Evolutionary conservation across 352 stramenopile genomes (phyloP).

Genomic region (Phytophthora sansomeana): DNA sequence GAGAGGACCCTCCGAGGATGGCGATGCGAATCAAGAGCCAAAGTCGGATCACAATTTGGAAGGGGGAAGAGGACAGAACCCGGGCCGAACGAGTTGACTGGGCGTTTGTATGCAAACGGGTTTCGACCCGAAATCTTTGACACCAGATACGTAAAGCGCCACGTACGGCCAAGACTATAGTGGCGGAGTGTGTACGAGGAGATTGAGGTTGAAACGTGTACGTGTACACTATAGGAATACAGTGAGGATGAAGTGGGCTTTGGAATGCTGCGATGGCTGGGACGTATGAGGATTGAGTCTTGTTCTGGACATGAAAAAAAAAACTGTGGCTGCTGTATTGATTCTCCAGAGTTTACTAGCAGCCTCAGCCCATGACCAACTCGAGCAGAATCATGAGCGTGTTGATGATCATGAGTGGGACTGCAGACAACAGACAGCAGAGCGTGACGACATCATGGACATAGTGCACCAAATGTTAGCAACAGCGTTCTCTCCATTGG

Average conservation of each 20-base stretch:
- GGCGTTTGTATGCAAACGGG: conserved; percentile 29
- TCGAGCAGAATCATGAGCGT: conserved; percentile 84
- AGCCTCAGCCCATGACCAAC: conserved; percentile 70
- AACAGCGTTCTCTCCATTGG: conserved; percentile 1
- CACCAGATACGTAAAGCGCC: conserved; percentile 6
- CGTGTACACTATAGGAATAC: neutral
- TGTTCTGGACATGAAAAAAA: neutral
- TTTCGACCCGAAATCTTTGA: conserved; percentile 36
- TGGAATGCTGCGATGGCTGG: neutral
- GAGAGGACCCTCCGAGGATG: neutral
- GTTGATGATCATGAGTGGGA: conserved; percentile 87
- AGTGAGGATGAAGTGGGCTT: too few species aligned
- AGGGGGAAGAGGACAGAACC: conserved; percentile 29
- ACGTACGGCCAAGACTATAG: too few species aligned
- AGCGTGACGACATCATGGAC: neutral
- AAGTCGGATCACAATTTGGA: conserved; percentile 26
- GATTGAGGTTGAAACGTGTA: too few species aligned
- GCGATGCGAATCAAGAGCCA: conserved; percentile 39
- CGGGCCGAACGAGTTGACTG: conserved; percentile 14
- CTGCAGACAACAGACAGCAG: conserved; percentile 33
- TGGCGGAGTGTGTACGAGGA: too few species aligned
- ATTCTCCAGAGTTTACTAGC: conserved; percentile 9
- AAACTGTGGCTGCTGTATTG: conserved; percentile 14
- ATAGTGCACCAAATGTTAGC: conserved; percentile 1
- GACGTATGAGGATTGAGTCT: neutral